Conservation (phyloP, 179 eudicot genomes). For the Spinacia oleracea region DNA sequence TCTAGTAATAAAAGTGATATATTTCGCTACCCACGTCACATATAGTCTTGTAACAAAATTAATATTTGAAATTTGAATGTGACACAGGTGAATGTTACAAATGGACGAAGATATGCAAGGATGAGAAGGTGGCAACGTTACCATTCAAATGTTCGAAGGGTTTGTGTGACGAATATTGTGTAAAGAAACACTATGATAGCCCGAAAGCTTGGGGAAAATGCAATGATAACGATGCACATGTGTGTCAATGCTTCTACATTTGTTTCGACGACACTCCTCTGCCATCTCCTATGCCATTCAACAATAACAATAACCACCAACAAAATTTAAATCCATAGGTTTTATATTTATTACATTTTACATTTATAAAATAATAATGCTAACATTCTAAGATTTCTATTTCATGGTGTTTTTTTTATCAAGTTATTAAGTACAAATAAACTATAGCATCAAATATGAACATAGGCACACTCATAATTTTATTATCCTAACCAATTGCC, state of each 20-base stretch:
- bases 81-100: slow-evolving; percentile 25
- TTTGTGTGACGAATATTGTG: slow-evolving; percentile 20
- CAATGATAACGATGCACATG: slow-evolving; percentile 24
- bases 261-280: slow-evolving; percentile 30
- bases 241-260: slow-evolving; percentile 43
- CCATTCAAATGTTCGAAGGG: slow-evolving; percentile 10
- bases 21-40: no score
- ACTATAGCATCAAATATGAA: no score
- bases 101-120: slow-evolving; percentile 39
- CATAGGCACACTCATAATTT: no score
- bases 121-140: slow-evolving; percentile 21
- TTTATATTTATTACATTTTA: no score
- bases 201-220: slow-evolving; percentile 41
- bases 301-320: background rate
- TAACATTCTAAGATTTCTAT: no score
- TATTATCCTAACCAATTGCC: no score
- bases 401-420: no score
- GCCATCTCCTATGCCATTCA: background rate
- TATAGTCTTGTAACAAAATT: background rate
- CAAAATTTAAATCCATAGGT: no score
- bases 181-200: background rate
- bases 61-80: background rate
- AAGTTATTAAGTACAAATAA: no score
- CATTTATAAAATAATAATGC: no score
- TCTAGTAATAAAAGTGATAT: no score